Evolutionary conservation across 2,329 filamentous ascomycete genomes (phyloP), one percentile per base, ranked within the genome.

Genomic region (Sclerotinia spermophila): DNA sequence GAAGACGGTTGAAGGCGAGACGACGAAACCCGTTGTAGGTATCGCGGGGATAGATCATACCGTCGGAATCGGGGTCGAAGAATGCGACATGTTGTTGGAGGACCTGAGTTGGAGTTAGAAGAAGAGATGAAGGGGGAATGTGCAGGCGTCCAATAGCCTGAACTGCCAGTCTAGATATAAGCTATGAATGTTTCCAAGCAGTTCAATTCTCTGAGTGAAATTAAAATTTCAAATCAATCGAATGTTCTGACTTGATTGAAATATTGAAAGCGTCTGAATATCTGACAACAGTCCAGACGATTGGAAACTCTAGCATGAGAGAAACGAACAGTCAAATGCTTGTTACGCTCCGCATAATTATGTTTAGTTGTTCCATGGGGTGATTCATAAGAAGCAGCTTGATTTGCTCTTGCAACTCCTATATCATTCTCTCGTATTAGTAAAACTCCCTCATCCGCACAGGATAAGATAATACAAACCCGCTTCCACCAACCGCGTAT

Each of bases 1-100:
- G 79, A 27, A 83, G 17, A 30, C 82, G 69, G 30, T 79, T 79
- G 77, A 83, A 86, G 35, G 84, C 84, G 24, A 84, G 80, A 6
- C 77, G 77, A 59, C 81, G 79, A 75, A 84, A 84, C 17, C 84
- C 83, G 27, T 71, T 64, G 77, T 81, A 87, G 2, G 85, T 87
- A 75, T 87, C 85, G 2, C 72, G 74, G 0, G 86, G 85, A 82
- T 82, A 86, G 35, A 87, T 83, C n/a, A 87, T 78, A 45, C 83
- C 83, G 75, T 87, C 85, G 40, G 77, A 74, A 75, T 87, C 85
- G 15, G 78, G 74, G 76, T 87, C 85, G 73, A 84, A 87, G 80
- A 85, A 87, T 33, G 79, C 79, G 74, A 82, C 81, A 76, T 87
- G 86, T 74, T 87, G 85, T 75, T 86, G 84, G 4, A 87, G 80